These are phyloP conservation scores for Lophium mytilinum DNA, from an alignment of 495 filamentous ascomycete species.

Conservation along the genomic window DNA sequence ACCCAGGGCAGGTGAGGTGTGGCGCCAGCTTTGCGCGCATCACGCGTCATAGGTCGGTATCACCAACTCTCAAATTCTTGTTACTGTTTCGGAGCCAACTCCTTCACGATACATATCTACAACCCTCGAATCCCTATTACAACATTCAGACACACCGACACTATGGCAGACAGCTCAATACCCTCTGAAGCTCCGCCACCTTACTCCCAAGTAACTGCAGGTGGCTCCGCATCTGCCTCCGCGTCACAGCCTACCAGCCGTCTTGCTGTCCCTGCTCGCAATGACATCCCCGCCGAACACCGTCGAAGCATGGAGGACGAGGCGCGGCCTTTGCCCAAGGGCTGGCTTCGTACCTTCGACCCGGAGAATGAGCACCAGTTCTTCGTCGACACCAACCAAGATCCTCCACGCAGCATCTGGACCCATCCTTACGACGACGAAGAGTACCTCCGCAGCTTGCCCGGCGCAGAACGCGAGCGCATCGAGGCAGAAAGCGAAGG, in stretches of 20 bases:
- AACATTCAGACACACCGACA: no score
- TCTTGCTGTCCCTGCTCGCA: conserved; percentile 22
- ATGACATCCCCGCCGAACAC: conserved; percentile 36
- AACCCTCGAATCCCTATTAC: no score
- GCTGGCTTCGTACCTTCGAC: conserved; percentile 44
- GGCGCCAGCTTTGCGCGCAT: no score
- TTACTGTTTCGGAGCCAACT: no score
- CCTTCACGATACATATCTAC: no score
- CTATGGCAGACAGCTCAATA: no score
- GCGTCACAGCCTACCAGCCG: conserved; percentile 2
- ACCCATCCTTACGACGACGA: conserved; percentile 46
- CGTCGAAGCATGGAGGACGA: conserved; percentile 48
- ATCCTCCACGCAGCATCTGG: conserved; percentile 43
- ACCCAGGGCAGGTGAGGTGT: no score
- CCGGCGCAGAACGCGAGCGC: conserved; percentile 33
- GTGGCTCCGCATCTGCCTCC: conserved; percentile 12
- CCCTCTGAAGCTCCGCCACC: conserved; percentile 24
- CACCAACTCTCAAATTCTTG: no score
- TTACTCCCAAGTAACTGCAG: conserved; percentile 27
- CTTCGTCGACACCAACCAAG: conserved; percentile 43
- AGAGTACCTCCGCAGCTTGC: conserved; percentile 35
- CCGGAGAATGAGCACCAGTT: conserved; percentile 39
- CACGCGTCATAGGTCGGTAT: no score
- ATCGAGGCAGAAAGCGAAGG: conserved; percentile 23
- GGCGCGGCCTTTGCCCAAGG: conserved; percentile 34